Evolutionary conservation across 139 green algal species (phyloP), one percentile per base, ranked within the genome.

Genomic region (Microglena sp.): DNA sequence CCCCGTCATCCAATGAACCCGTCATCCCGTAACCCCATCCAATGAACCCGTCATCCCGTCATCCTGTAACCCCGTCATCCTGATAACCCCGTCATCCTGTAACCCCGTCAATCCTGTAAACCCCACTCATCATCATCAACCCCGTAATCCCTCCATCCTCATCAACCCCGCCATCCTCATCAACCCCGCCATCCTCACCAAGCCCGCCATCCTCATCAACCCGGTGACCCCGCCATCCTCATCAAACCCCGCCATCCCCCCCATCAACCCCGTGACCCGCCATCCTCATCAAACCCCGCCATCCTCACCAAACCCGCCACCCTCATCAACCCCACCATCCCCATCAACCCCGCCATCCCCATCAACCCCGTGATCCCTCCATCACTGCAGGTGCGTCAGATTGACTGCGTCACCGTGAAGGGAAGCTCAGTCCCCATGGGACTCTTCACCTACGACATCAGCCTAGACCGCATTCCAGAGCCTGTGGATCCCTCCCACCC

Each of bases 341-440:
- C 11, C 40, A 50, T 50, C 11, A 11, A 50, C 40, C 11, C 40
- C 11, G 15, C 11, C 40, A 50, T 18, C 11, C 40, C 11, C 15
- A 50, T 50, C 18, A 5, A 40, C n/a, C 43, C 43, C 26, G 4
- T 57, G 40, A 30, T 34, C 30, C 15, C 7, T 34, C 21, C 27
- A 54, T 43, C 4, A 5, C 35, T 34, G 0, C 67, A 82, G 45
- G 76, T 86, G 27, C 83, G 90, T n/a, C 84, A 93, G 68, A 87
- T 98, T 24, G 92, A 98, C 77, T 78, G 74, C 40, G 89, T 98
- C 4, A 93, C 81, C 0, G 90, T 98, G 26, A 97, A 97, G 69
- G 92, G 92, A 71, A 90, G 79, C 68, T 11, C 32, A 8, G 28
- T 54, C 21, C 88, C 90, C 2, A 77, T 92, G 62, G 80, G 72